These are phyloP conservation scores for Ziziphus jujuba DNA, from an alignment of 306 rosid genomes.

Conservation along the genomic window DNA sequence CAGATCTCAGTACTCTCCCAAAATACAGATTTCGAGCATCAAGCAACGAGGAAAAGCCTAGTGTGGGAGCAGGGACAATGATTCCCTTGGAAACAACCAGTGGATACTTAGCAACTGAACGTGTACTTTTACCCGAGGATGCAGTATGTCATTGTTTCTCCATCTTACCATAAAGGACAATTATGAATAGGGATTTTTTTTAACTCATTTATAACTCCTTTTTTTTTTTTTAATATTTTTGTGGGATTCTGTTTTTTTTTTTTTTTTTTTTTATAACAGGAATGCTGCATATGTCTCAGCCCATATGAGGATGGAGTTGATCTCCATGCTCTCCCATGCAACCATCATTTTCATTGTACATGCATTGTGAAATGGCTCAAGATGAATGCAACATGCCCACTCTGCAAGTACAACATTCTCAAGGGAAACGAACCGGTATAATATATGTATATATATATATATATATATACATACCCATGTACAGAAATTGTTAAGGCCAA, in stretches of 20 bases:
- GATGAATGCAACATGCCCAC: slow-evolving; percentile 99
- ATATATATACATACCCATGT: slow-evolving; percentile 28
- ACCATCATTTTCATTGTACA: slow-evolving; percentile 81
- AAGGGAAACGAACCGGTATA: slow-evolving; percentile 77
- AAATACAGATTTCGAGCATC: slow-evolving; percentile 58
- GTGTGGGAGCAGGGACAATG: slow-evolving; percentile 84
- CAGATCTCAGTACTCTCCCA: slow-evolving; percentile 80
- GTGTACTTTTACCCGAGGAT: slow-evolving; percentile 71
- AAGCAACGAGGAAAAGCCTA: slow-evolving; percentile 49
- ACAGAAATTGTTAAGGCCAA: slow-evolving; percentile 37
- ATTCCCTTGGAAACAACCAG: slow-evolving; percentile 71
- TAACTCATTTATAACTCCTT: neutral
- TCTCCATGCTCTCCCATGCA: slow-evolving; percentile 92
- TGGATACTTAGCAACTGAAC: slow-evolving; percentile 60
- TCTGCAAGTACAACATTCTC: slow-evolving; percentile 93
- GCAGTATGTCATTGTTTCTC: slow-evolving; percentile 54
- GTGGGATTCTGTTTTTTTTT: slow-evolving; percentile 10
- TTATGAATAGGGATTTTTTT: too few relatives aligned
- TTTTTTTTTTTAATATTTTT: slow-evolving; percentile 1
- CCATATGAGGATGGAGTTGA: slow-evolving; percentile 84
- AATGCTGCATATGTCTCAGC: slow-evolving; percentile 94
- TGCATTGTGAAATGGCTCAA: slow-evolving; percentile 92
- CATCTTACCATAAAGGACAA: too few relatives aligned
- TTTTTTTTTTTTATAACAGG: slow-evolving; percentile 50
- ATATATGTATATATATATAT: too few relatives aligned